phyloP scores from a whole-genome alignment of 305 asterid genomes.

The Solanum hybrid region DNA sequence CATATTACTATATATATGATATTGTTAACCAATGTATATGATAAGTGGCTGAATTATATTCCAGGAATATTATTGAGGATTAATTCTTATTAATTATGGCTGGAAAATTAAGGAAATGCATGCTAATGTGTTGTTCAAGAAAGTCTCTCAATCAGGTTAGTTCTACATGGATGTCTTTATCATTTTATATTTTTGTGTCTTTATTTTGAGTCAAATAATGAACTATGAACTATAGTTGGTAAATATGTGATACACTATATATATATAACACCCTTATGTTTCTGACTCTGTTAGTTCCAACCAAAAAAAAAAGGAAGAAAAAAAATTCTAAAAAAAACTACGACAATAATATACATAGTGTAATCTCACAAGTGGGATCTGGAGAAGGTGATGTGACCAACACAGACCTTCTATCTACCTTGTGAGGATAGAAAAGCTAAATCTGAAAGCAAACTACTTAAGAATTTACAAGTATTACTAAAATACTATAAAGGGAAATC shows the following conservation, averaged over 20 bases:
- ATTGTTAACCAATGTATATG: neutral
- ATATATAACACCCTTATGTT: neutral
- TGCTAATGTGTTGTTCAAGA: slow-evolving; percentile 50
- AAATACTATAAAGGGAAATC: neutral
- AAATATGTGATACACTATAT: neutral
- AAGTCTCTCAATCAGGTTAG: slow-evolving; percentile 13
- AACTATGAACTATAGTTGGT: neutral
- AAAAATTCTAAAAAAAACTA: too few species aligned
- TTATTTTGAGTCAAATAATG: neutral
- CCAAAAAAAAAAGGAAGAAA: neutral
- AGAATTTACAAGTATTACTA: neutral
- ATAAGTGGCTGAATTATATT: neutral
- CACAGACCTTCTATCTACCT: neutral
- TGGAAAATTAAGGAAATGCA: slow-evolving; percentile 53
- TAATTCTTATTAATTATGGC: slow-evolving; percentile 29
- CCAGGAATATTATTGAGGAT: slow-evolving; percentile 15
- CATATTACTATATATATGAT: neutral
- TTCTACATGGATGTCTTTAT: neutral
- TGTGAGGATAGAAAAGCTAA: too few species aligned
- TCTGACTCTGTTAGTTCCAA: neutral
- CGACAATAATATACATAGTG: too few species aligned
- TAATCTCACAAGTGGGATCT: neutral
- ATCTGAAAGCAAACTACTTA: too few species aligned
- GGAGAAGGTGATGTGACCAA: neutral
- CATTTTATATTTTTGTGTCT: neutral